Evolutionary conservation across 1,284 basidiomycete species (phyloP).

Genomic region (Tilletia indica): DNA sequence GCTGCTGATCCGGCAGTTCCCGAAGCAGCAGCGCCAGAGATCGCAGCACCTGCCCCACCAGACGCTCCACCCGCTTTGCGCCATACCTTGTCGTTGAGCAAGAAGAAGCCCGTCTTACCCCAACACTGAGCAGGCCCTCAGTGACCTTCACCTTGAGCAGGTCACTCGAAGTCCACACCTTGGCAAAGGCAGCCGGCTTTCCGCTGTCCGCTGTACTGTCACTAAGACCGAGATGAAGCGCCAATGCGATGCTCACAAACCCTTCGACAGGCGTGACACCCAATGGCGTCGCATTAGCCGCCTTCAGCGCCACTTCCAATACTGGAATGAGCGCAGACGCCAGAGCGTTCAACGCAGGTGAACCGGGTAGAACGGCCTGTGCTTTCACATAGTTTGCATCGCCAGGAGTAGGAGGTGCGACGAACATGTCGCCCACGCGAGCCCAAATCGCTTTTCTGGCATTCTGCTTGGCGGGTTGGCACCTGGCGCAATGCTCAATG

Average conservation of each 20-base stretch:
- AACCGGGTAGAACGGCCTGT: conserved; percentile 4
- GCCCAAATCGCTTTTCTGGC: conserved; percentile 41
- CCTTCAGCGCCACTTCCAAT: conserved; percentile 43
- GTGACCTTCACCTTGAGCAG: conserved; percentile 31
- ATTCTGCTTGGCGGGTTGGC: conserved; percentile 26
- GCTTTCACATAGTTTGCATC: neutral
- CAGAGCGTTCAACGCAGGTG: conserved; percentile 33
- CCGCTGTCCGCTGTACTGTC: neutral
- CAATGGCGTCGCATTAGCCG: conserved; percentile 41
- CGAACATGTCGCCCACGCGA: conserved; percentile 35
- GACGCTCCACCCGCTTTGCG: conserved; percentile 44
- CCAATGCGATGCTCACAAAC: conserved; percentile 12
- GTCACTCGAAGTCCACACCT: conserved; percentile 2
- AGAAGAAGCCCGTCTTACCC: conserved; percentile 50
- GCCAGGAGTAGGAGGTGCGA: conserved; percentile 26
- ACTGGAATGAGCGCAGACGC: conserved; percentile 43
- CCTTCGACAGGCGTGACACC: conserved; percentile 49
- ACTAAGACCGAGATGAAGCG: conserved; percentile 1
- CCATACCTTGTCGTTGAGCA: conserved; percentile 48
- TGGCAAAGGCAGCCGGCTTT: conserved; percentile 14
- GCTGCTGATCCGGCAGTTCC: neutral
- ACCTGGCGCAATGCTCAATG: neutral
- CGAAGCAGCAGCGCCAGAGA: neutral
- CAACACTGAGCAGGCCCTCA: conserved; percentile 29
- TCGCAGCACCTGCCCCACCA: conserved; percentile 33